Percentiles rank a stretch among this genome's conserved stretches.
Evolutionary conservation across 768 basidiomycete species (phyloP).

Genomic region (Leucocoprinus sp.): DNA sequence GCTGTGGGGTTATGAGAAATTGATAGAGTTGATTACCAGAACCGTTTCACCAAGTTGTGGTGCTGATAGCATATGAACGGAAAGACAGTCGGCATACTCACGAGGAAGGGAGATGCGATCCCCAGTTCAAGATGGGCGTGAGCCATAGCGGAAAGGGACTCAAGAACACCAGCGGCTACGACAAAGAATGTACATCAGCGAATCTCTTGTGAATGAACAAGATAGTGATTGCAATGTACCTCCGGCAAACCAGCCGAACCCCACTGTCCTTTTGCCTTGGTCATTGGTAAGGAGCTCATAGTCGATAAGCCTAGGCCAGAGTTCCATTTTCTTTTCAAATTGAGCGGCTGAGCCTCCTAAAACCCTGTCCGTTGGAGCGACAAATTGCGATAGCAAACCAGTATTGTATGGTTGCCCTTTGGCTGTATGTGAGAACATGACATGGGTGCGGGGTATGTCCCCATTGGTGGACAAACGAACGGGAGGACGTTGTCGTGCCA

Average conservation of each 20-base stretch:
- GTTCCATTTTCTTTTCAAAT: constrained; percentile 12
- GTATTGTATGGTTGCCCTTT: constrained; percentile 88
- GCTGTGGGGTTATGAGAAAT: constrained; percentile 3
- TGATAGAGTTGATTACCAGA: background rate
- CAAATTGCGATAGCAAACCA: constrained; percentile 60
- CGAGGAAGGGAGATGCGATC: constrained; percentile 76
- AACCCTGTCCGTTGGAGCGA: constrained; percentile 20
- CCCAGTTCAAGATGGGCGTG: constrained; percentile 74
- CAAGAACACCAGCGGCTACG: constrained; percentile 79
- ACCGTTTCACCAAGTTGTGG: too few species aligned
- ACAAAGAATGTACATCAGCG: background rate
- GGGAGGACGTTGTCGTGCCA: constrained; percentile 35
- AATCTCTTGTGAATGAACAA: background rate
- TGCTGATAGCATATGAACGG: background rate
- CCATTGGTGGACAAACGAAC: constrained; percentile 16
- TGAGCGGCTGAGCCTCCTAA: constrained; percentile 7
- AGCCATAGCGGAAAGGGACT: constrained; percentile 72
- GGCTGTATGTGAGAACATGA: constrained; percentile 91
- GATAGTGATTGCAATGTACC: constrained; percentile 34
- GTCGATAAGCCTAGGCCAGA: constrained; percentile 57
- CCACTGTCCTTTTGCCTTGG: constrained; percentile 68
- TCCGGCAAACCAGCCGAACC: constrained; percentile 91
- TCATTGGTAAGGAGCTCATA: constrained; percentile 71
- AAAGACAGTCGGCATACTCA: constrained; percentile 25
- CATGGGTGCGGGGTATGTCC: constrained; percentile 47